Percentiles rank a stretch among this genome's conserved stretches.
Evolutionary conservation across 306 rosid species (phyloP).

Genomic region (Echinosophora koreensis): DNA sequence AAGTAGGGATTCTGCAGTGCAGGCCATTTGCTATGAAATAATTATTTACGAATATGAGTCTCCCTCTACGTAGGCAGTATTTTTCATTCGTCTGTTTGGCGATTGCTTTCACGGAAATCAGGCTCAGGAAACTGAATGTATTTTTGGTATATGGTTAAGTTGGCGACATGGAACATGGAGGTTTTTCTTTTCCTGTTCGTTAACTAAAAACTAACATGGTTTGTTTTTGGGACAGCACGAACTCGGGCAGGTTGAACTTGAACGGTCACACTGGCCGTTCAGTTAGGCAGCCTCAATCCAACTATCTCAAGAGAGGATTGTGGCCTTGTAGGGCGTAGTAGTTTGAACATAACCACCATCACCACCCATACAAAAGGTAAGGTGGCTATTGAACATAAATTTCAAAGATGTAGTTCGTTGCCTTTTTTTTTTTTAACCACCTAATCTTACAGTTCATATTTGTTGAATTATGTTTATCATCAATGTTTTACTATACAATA

Average conservation of each 20-base stretch:
- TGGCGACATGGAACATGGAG: conserved; percentile 10
- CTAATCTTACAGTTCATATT: no score
- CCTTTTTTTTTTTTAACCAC: no score
- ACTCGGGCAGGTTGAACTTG: conserved; percentile 18
- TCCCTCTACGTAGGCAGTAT: conserved; percentile 40
- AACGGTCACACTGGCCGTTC: not conserved
- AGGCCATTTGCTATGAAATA: no score
- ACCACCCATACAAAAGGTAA: no score
- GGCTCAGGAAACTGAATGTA: no score
- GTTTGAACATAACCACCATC: no score
- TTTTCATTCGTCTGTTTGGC: conserved; percentile 37
- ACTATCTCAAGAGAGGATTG: not conserved
- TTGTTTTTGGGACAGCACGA: not conserved
- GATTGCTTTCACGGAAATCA: conserved; percentile 18
- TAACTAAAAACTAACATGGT: conserved; percentile 8
- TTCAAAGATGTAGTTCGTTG: no score
- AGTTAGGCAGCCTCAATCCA: conserved; percentile 11
- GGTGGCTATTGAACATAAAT: no score
- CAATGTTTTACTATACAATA: no score
- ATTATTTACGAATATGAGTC: conserved; percentile 45
- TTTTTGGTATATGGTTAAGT: conserved; percentile 47
- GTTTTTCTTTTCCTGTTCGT: conserved; percentile 13
- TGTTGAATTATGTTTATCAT: no score
- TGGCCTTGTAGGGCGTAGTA: no score
- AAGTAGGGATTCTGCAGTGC: conserved; percentile 54